Conservation (phyloP, 1,139 yeast genomes). For the Trichomonascaceae sp. region DNA sequence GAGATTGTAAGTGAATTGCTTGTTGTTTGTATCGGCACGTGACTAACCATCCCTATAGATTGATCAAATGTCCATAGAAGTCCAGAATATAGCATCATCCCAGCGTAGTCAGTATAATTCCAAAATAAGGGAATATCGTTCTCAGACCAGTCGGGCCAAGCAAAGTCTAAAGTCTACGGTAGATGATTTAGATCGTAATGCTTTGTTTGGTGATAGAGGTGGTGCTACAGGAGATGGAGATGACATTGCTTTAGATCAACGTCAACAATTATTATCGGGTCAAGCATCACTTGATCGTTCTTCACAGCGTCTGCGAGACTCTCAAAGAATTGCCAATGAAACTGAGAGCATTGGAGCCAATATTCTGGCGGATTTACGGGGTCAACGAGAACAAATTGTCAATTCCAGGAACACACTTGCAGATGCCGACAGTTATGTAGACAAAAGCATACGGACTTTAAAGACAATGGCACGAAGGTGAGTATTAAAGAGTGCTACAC, state of each 20-base stretch:
- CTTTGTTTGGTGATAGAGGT: constrained; percentile 55
- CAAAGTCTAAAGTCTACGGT: constrained; percentile 36
- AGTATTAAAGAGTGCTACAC: constrained; percentile 4
- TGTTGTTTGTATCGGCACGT: neutral
- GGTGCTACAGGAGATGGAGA: constrained; percentile 28
- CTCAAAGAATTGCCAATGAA: constrained; percentile 86
- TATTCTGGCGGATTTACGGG: constrained; percentile 78
- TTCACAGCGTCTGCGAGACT: constrained; percentile 75
- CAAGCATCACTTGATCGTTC: constrained; percentile 80
- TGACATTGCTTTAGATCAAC: constrained; percentile 57
- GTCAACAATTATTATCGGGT: constrained; percentile 73
- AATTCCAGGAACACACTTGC: constrained; percentile 77
- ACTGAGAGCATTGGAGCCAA: constrained; percentile 91
- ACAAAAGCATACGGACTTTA: constrained; percentile 78
- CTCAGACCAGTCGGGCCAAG: constrained; percentile 55
- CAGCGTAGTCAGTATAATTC: constrained; percentile 64
- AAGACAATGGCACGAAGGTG: constrained; percentile 76
- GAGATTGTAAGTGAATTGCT: constrained; percentile 43
- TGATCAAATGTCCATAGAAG: constrained; percentile 76
- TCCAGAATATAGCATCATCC: constrained; percentile 70
- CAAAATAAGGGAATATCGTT: constrained; percentile 60
- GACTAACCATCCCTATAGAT: constrained; percentile 32
- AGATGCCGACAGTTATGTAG: constrained; percentile 92
- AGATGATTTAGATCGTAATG: constrained; percentile 57
- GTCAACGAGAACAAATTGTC: constrained; percentile 87